Evolutionary conservation across 495 filamentous ascomycete genomes (phyloP), one percentile per base, ranked within the genome.

Genomic region (Bryoglossum gracile): DNA sequence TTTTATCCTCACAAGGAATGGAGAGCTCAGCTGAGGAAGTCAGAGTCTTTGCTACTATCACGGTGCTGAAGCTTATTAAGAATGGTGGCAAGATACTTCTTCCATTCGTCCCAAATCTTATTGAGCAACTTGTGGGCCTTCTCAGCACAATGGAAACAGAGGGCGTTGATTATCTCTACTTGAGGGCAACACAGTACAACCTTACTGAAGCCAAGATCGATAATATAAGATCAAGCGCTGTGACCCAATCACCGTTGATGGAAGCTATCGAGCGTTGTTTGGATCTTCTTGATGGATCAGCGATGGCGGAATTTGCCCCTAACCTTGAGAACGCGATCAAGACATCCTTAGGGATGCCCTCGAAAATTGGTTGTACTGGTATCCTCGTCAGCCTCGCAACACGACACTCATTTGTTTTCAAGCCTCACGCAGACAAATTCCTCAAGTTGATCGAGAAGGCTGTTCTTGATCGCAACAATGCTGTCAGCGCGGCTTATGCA

Each of bases 251-350:
- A n/a, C 90, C 92, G 1, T 82, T 97, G 62, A 89, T 87, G 69
- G 92, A 96, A 65, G 89, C 89, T 17, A 87, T 96, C 56, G 89
- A 95, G 49, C 77, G 88, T 57, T 89, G 87, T 62, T 70, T 98
- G 23, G 87, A 95, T 54, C 78, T 81, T n/a, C 69, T 94, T 5
- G 89, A 98, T 60, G 81, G 80, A 3, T 62, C 65, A 11, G 82
- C 82, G 22, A 89, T 95, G 76, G 71, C 74, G 53, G 72, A 81
- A 18, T 68, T 95, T n/a, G 75, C 84, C 8, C 77, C 78, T 10
- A 73, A 66, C 16, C 72, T 98, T 0, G 80, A 89, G 57, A 78
- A 77, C 30, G 81, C 86, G 2, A 84, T 96, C 61, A 90, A 89
- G 54, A 78, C 83, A 16, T 85, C 87, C 3, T 76, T 98, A 36